Evolutionary conservation across 2,329 filamentous ascomycete genomes (phyloP), one percentile per base, ranked within the genome.

Genomic region (Ambrosiella beaveri): DNA sequence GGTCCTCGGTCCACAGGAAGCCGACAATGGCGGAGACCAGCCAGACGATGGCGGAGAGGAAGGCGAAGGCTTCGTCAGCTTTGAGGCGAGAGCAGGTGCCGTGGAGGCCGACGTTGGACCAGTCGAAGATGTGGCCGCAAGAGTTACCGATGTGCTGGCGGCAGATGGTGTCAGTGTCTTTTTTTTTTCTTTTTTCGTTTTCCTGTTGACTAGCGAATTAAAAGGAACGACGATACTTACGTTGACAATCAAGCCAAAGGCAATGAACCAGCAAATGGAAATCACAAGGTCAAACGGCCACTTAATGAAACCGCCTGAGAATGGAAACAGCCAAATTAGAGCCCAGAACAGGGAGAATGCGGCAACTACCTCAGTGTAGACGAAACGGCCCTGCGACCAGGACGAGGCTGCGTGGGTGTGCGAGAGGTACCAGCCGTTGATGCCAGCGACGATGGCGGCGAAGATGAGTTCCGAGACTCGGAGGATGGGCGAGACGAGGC

Each of bases 301-400:
- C 68, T 84, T 77, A 61, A 82, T 75, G 68, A 89, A 87, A 52
- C 74, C 76, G 1, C 56, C 49, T 1, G 79, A 77, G 65, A 86
- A 86, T 1, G 86, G 86, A 45, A 90, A 74, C 36, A 89, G 74
- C 79, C 85, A 87, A 62, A 90, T 67, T 35, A 90, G 69, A 4
- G 79, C 74, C n/a, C 87, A 72, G 45, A 90, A 68, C 57, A 89
- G 80, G 11, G 82, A 80, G 15, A 90, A 65, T 17, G 75, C 82
- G 2, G 86, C 82, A 44, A 89, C 75, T 15, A 87, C 79, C 65
- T 85, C 79, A 51, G 84, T 79, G 73, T 88, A 90, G 70, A 90
- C 87, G 71, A 84, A 82, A 59, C 85, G 81, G 40, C 76, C 81
- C 8, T 68, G 65, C 15, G 74, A 71, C 75, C 78, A 82, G 60